Percentiles rank a stretch among this genome's conserved stretches.
Evolutionary conservation across 306 rosid species (phyloP).

Genomic region (Corylus heterophylla): DNA sequence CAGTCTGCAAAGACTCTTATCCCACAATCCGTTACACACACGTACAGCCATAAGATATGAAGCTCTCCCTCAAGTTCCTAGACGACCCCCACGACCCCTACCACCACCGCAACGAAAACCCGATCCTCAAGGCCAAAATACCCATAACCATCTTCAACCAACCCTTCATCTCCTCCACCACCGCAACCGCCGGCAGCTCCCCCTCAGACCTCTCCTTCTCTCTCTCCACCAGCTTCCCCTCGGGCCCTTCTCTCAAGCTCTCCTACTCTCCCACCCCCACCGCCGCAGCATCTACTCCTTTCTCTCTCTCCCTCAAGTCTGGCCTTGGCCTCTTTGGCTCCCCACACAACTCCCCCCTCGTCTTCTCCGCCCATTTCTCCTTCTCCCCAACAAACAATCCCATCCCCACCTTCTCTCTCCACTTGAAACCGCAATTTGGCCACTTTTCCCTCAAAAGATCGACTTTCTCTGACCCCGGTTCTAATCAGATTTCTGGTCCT

Average conservation of each 20-base stretch:
- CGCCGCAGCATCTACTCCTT: constrained; percentile 33
- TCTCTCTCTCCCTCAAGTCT: constrained; percentile 77
- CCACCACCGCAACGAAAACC: constrained; percentile 26
- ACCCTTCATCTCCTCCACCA: constrained; percentile 55
- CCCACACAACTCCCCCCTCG: constrained; percentile 68
- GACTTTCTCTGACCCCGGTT: constrained; percentile 41
- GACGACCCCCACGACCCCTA: constrained; percentile 42
- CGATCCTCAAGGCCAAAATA: constrained; percentile 59
- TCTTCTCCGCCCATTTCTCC: constrained; percentile 64
- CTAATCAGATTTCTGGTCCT: constrained; percentile 32
- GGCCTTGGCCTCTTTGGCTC: constrained; percentile 84
- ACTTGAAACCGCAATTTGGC: constrained; percentile 74
- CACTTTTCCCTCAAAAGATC: constrained; percentile 62
- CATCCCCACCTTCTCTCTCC: constrained; percentile 66
- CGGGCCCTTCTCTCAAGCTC: constrained; percentile 55
- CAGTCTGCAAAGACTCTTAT: background rate
- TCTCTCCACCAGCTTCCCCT: constrained; percentile 55
- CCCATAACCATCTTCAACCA: constrained; percentile 65
- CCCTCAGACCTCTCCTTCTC: constrained; percentile 66
- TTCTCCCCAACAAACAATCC: constrained; percentile 44
- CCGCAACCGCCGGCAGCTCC: constrained; percentile 38
- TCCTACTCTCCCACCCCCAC: constrained; percentile 57
- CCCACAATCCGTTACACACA: no score
- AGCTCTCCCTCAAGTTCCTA: constrained; percentile 63
- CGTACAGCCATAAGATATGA: constrained; percentile 37